These are phyloP conservation scores for Amniculicola lignicola DNA, from an alignment of 495 filamentous ascomycete species.

Conservation along the genomic window DNA sequence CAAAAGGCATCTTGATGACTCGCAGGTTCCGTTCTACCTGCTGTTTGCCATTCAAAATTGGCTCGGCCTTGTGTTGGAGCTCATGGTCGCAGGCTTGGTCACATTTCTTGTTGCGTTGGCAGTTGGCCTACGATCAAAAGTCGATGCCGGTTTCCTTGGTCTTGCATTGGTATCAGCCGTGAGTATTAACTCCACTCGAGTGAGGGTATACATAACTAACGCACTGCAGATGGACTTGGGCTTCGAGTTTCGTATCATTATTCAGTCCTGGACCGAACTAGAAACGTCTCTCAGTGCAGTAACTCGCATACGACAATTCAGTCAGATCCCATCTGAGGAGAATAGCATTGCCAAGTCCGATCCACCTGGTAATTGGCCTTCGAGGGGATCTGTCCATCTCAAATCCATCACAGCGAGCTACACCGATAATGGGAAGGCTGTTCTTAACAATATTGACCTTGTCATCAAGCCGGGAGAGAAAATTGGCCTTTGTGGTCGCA, in stretches of 20 bases:
- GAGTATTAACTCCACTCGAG: background rate
- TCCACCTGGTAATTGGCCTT: conserved; percentile 19
- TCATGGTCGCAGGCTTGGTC: conserved; percentile 42
- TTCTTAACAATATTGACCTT: conserved; percentile 53
- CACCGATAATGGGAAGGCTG: conserved; percentile 17
- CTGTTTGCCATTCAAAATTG: conserved; percentile 47
- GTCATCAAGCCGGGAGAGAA: conserved; percentile 52
- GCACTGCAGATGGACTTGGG: conserved; percentile 18
- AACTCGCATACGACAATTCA: conserved; percentile 24
- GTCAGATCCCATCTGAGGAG: conserved; percentile 9
- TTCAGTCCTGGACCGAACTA: conserved; percentile 25
- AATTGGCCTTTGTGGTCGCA: conserved; percentile 60
- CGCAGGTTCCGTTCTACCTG: conserved; percentile 47
- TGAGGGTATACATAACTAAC: background rate
- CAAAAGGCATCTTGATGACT: conserved; percentile 36
- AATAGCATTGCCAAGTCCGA: background rate
- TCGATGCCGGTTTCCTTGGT: conserved; percentile 27
- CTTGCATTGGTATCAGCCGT: conserved; percentile 16
- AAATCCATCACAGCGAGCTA: conserved; percentile 19
- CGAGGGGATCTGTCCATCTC: conserved; percentile 14
- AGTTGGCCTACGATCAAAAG: conserved; percentile 7
- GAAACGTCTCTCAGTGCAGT: conserved; percentile 28
- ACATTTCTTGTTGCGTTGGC: conserved; percentile 20
- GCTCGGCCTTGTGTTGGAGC: conserved; percentile 45
- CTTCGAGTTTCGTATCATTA: conserved; percentile 10